Conservation (phyloP, 2,329 filamentous ascomycete species). For the Paecilomyces sp. region DNA sequence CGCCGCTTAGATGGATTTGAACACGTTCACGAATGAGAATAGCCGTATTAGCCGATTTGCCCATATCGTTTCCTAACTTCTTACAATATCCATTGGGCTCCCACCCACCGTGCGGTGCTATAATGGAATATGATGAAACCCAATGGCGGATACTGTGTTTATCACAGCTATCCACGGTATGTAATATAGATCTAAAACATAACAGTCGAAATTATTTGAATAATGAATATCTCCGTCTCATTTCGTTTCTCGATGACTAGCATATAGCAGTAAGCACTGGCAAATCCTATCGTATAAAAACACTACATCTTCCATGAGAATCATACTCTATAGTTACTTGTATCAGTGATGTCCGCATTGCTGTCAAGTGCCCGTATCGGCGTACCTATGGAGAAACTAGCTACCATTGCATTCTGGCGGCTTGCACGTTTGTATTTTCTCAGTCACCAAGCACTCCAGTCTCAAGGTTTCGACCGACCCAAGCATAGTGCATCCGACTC, state of each 20-base stretch:
- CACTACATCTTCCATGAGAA: no score
- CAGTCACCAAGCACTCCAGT: no score
- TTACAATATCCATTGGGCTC: neutral
- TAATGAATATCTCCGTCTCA: neutral
- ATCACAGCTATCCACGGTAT: constrained; percentile 5
- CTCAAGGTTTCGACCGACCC: no score
- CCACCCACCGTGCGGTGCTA: neutral
- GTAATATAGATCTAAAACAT: constrained; percentile 8
- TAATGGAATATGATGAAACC: neutral
- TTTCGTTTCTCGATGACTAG: neutral
- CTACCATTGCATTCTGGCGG: no score
- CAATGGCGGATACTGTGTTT: constrained; percentile 1
- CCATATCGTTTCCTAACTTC: neutral
- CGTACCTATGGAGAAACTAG: no score
- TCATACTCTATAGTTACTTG: no score
- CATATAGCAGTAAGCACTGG: neutral
- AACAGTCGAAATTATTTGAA: neutral
- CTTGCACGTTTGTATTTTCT: no score
- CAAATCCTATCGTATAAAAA: no score
- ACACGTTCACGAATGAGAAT: neutral
- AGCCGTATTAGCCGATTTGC: neutral
- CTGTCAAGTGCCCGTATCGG: no score
- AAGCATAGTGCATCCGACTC: no score
- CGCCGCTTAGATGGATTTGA: constrained; percentile 50
- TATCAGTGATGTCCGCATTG: no score